These are phyloP conservation scores for Pichia eremophila DNA, from an alignment of 805 yeast species.

Conservation along the genomic window DNA sequence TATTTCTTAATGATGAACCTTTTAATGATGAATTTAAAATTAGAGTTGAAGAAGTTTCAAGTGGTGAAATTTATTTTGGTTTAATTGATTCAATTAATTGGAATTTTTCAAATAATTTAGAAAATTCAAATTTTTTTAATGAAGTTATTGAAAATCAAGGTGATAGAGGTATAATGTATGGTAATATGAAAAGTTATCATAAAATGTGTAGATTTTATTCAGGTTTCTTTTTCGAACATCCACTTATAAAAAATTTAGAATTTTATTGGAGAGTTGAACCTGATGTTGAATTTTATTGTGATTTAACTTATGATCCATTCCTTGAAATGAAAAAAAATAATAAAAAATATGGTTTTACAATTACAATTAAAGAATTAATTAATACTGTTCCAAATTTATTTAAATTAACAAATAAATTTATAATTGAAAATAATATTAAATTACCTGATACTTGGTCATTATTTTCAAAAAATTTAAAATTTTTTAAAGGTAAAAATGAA, in stretches of 20 bases:
- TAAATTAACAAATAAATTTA: conserved; percentile 58
- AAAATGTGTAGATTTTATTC: conserved; percentile 93
- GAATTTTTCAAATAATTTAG: conserved; percentile 48
- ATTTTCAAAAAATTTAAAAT: conserved; percentile 37
- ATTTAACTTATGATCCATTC: conserved; percentile 87
- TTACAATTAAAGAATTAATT: conserved; percentile 65
- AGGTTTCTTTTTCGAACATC: conserved; percentile 75
- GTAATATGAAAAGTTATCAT: conserved; percentile 73
- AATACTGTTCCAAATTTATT: conserved; percentile 80
- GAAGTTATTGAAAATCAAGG: conserved; percentile 68
- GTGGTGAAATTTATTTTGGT: conserved; percentile 66
- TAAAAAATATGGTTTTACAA: conserved; percentile 80
- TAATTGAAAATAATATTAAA: conserved; percentile 35
- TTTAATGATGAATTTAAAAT: conserved; percentile 57
- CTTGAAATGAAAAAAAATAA: conserved; percentile 58
- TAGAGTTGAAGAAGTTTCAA: conserved; percentile 42
- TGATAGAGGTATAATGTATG: conserved; percentile 77
- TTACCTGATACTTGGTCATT: conserved; percentile 65
- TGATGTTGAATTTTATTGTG: conserved; percentile 82
- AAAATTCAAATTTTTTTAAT: conserved; percentile 28
- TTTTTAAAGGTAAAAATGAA: conserved; percentile 27
- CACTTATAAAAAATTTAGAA: conserved; percentile 56
- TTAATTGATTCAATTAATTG: conserved; percentile 48
- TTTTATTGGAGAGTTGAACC: conserved; percentile 99
- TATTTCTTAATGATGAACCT: conserved; percentile 73